A percentile compares a stretch with the other conserved stretches of the same genome.
Conservation (phyloP, 352 stramenopile genomes). For the Thalassiosira ordinaria region DNA sequence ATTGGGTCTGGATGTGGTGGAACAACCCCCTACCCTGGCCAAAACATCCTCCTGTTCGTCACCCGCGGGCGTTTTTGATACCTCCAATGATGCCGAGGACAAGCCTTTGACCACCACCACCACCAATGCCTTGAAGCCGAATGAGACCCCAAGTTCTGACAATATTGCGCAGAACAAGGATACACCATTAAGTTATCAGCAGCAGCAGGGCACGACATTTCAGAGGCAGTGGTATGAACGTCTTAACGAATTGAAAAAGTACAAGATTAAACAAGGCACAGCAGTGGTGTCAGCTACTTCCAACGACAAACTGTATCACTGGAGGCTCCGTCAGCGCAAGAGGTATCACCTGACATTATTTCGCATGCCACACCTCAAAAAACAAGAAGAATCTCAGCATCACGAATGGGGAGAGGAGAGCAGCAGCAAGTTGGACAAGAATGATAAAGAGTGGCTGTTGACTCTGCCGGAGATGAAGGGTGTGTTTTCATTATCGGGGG, state of each 20-base stretch:
- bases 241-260: slow-evolving; percentile 44
- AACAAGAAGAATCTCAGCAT: too few relatives aligned
- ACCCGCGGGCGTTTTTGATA: too few relatives aligned
- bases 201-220: slow-evolving; percentile 25
- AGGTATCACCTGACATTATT: slow-evolving; percentile 51
- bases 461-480: slow-evolving; percentile 47
- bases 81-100: too few relatives aligned
- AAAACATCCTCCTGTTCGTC: slow-evolving; percentile 13
- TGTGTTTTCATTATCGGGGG: slow-evolving; percentile 34
- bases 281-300: slow-evolving; percentile 38
- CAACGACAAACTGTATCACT: slow-evolving; percentile 58
- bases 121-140: too few relatives aligned
- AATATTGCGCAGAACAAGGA: too few relatives aligned
- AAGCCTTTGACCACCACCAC: too few relatives aligned
- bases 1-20: too few relatives aligned
- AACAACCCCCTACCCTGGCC: background rate
- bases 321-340: slow-evolving; percentile 51
- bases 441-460: slow-evolving; percentile 27
- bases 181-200: too few relatives aligned
- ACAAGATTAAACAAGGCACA: slow-evolving; percentile 48
- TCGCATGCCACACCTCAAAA: slow-evolving; percentile 30
- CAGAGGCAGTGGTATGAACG: slow-evolving; percentile 50
- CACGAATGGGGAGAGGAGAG: too few relatives aligned
- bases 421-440: too few relatives aligned
- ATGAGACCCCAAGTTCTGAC: background rate